These are phyloP conservation scores for Aquilaria agallochum DNA, from an alignment of 441 rosid genomes.

Conservation along the genomic window DNA sequence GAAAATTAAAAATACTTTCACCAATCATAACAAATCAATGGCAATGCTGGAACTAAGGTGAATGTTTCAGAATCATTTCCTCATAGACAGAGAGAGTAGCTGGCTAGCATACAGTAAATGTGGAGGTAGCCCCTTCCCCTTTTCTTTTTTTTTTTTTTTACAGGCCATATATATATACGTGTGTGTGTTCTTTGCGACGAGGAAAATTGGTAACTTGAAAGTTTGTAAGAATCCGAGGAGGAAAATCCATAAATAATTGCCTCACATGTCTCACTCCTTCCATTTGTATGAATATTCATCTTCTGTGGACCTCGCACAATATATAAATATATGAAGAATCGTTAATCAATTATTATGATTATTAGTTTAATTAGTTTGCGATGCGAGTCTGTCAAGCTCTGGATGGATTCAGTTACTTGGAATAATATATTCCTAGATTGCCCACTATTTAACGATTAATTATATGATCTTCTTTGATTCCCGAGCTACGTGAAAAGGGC, in stretches of 20 bases:
- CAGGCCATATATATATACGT: constrained; percentile 1
- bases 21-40: background rate
- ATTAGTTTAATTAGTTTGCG: background rate
- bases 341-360: background rate
- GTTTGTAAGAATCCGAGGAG: constrained; percentile 33
- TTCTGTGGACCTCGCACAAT: constrained; percentile 13
- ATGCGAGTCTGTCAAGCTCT: too few species aligned
- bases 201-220: constrained; percentile 39
- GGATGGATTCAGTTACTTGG: too few species aligned
- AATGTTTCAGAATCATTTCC: background rate
- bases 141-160: background rate
- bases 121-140: too few species aligned
- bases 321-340: too few species aligned
- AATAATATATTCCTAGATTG: too few species aligned
- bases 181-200: constrained; percentile 17
- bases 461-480: background rate
- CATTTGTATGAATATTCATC: constrained; percentile 17
- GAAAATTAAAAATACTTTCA: constrained; percentile 2
- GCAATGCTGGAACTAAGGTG: constrained; percentile 3
- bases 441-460: background rate
- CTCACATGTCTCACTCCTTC: constrained; percentile 7
- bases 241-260: constrained; percentile 21
- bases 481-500: too few species aligned
- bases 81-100: too few species aligned
- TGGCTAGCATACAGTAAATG: too few species aligned